phyloP scores from a whole-genome alignment of 2,329 filamentous ascomycete genomes.

The Purpureocillium takamizusanense region DNA sequence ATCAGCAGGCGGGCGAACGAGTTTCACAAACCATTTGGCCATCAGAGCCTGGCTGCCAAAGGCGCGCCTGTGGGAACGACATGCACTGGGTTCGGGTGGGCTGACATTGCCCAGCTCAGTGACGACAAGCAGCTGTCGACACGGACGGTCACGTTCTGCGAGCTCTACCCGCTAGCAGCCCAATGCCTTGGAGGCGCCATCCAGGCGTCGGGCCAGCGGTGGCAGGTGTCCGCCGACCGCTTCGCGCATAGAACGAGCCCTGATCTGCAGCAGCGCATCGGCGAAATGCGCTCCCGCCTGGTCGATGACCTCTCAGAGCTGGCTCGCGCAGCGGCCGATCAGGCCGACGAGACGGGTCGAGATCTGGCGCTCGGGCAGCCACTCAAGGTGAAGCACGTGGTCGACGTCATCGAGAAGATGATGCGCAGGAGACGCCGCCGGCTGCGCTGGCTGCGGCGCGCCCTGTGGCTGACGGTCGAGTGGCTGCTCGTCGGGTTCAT shows the following conservation, averaged over 20 bases:
- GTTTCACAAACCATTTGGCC: constrained; percentile 24
- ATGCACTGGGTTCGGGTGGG: constrained; percentile 24
- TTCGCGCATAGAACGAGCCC: constrained; percentile 51
- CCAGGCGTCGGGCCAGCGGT: constrained; percentile 38
- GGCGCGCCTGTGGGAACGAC: constrained; percentile 13
- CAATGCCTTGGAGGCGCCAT: constrained; percentile 40
- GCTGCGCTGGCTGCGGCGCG: constrained; percentile 65
- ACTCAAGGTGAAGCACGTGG: constrained; percentile 69
- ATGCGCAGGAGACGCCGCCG: constrained; percentile 57
- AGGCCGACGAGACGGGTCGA: constrained; percentile 69
- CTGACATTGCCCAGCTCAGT: constrained; percentile 32
- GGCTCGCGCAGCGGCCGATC: constrained; percentile 62
- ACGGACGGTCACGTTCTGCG: constrained; percentile 28
- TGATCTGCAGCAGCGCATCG: constrained; percentile 39
- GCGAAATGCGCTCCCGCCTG: constrained; percentile 35
- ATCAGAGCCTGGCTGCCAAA: constrained; percentile 8
- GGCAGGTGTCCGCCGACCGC: constrained; percentile 49
- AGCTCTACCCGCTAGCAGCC: constrained; percentile 42
- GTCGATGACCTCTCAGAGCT: constrained; percentile 46
- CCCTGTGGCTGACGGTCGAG: constrained; percentile 75
- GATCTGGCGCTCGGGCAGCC: constrained; percentile 71
- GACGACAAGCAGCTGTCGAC: constrained; percentile 23
- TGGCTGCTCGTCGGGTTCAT: constrained; percentile 82
- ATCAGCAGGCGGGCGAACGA: constrained; percentile 58
- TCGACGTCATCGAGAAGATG: constrained; percentile 71